Percentiles rank a stretch among this genome's conserved stretches.
phyloP scores from a whole-genome alignment of 1,284 basidiomycete species.

The Pseudozyma pruni region DNA sequence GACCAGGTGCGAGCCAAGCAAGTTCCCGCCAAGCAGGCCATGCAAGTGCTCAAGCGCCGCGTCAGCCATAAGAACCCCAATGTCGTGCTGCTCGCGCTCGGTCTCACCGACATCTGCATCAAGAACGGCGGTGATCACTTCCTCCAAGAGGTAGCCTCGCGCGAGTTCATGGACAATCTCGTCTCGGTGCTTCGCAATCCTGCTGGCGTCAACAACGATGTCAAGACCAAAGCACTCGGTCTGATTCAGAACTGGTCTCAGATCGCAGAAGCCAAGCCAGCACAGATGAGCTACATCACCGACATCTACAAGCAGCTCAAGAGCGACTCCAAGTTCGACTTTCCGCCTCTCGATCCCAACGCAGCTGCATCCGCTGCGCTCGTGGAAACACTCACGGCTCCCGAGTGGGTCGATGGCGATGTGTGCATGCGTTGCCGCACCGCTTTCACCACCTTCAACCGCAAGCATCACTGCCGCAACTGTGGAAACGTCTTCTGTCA shows the following conservation, averaged over 20 bases:
- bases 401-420: constrained; percentile 96
- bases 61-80: constrained; percentile 95
- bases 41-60: constrained; percentile 86
- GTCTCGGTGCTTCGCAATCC: constrained; percentile 80
- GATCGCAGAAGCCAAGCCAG: constrained; percentile 83
- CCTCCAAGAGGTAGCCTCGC: constrained; percentile 73
- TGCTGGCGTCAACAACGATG: constrained; percentile 77
- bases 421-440: constrained; percentile 93
- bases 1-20: constrained; percentile 93
- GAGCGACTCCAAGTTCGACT: constrained; percentile 74
- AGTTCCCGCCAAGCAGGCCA: constrained; percentile 83
- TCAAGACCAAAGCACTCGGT: constrained; percentile 82
- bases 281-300: constrained; percentile 67
- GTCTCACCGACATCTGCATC: constrained; percentile 87
- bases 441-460: constrained; percentile 91
- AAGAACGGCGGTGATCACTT: constrained; percentile 98
- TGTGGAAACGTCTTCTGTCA: constrained; percentile 98
- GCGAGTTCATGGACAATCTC: constrained; percentile 93
- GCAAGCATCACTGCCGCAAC: constrained; percentile 98
- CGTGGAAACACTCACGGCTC: constrained; percentile 71
- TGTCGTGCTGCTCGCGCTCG: constrained; percentile 86
- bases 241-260: constrained; percentile 91
- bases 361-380: constrained; percentile 69
- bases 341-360: constrained; percentile 81
- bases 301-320: constrained; percentile 63